Base-by-base conservation (phyloP, 768 basidiomycete species). In the Suillus subluteus region DNA sequence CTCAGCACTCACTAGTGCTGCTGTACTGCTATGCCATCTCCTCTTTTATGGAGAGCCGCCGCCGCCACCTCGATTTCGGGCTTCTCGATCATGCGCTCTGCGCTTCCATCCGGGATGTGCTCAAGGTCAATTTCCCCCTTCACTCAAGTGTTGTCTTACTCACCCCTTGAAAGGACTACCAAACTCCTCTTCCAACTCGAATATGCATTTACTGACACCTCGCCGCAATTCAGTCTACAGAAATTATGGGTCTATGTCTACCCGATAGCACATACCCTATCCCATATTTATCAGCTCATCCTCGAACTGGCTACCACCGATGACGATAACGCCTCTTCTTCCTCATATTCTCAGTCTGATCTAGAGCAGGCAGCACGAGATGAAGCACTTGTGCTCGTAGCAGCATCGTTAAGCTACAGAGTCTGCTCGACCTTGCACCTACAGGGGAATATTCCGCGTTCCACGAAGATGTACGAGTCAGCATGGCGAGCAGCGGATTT, bases 231-330 rank as follows among this genome's bases (percentile, higher is more conserved):
- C 77, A 92, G 95, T 13, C 85, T 99, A 0, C 98, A 98, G 77
- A 96, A 96, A 68, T 87, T 97, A 23, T 98, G 95, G 91, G 96
- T 96, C 75, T 96, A 98, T 75, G 88, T 98, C 35, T 96, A 98
- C 70, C 97, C 97, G 0, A 98, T 95, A 0, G 82, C 98, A 30
- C 96, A 99, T 77, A 95, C 95, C 1, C 90, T 99, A 50, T 95
- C 92, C 8, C 86, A 98, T 2, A 88, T 98, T 50, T 94, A 98
- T 73, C 86, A 91, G 48, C 87, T 99, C 58, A 87, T 89, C 56
- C 84, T 90, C 32, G 92, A 94, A 72, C 85, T 96, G 30, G 86
- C 87, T 2, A 84, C 85, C 16, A 88, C 88, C 0, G 90, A 92
- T 54, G 90, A 90, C 54, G 89, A 92, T 62, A 90, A 90, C 41